Conservation (phyloP, 2,329 filamentous ascomycete genomes). For the Didymella pinodella region DNA sequence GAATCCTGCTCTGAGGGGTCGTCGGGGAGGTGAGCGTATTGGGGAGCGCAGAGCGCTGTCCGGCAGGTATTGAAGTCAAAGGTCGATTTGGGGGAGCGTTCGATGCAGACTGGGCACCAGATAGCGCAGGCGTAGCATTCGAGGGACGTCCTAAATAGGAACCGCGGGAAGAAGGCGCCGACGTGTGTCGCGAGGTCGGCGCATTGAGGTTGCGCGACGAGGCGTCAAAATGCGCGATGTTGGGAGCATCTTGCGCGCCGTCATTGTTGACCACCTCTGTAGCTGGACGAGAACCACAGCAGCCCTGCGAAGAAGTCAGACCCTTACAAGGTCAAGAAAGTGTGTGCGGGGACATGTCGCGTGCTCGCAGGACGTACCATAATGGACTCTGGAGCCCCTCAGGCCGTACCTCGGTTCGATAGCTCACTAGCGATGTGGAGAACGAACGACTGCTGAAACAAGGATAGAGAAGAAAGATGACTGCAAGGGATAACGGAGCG, state of each 20-base stretch:
- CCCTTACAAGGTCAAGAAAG: not conserved
- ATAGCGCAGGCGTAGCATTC: not conserved
- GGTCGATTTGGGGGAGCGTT: constrained; percentile 38
- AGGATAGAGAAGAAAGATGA: constrained; percentile 4
- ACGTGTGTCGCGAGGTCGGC: constrained; percentile 20
- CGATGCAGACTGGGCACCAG: constrained; percentile 7
- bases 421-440: constrained; percentile 10
- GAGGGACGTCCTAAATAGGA: constrained; percentile 9
- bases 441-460: constrained; percentile 9
- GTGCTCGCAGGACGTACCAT: constrained; percentile 20
- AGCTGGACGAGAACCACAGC: constrained; percentile 23
- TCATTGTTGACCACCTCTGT: constrained; percentile 5
- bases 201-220: constrained; percentile 34
- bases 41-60: constrained; percentile 42
- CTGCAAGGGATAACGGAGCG: constrained; percentile 8
- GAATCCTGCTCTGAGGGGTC: constrained; percentile 26
- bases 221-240: constrained; percentile 15
- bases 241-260: constrained; percentile 10
- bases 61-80: constrained; percentile 35
- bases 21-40: constrained; percentile 34
- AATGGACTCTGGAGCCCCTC: constrained; percentile 14
- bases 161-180: constrained; percentile 12
- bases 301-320: constrained; percentile 22
- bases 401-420: constrained; percentile 13
- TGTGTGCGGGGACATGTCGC: constrained; percentile 4